A percentile compares a stretch with the other conserved stretches of the same genome.
Conservation (phyloP, 2,329 filamentous ascomycete genomes). For the Colletotrichum sp. region DNA sequence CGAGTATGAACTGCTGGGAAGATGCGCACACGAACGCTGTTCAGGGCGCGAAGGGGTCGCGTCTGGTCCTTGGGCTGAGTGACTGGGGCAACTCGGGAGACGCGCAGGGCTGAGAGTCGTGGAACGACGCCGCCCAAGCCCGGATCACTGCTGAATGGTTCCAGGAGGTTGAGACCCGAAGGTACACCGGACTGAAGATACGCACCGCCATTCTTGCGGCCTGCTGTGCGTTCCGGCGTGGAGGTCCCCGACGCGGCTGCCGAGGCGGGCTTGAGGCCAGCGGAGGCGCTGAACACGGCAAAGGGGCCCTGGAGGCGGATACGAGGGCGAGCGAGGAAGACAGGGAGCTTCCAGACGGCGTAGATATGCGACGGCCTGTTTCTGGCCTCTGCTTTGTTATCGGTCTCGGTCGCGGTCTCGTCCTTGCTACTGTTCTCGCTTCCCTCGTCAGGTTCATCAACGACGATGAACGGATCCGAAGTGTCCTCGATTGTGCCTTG, state of each 20-base stretch:
- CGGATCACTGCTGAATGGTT: slow-evolving; percentile 72
- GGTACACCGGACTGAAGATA: slow-evolving; percentile 74
- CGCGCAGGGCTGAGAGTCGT: slow-evolving; percentile 73
- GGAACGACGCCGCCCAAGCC: slow-evolving; percentile 66
- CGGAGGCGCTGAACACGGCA: slow-evolving; percentile 67
- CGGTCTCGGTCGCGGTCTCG: slow-evolving; percentile 17
- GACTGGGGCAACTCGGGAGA: slow-evolving; percentile 75
- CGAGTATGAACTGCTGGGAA: slow-evolving; percentile 75
- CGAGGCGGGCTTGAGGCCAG: slow-evolving; percentile 61
- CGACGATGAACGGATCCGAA: slow-evolving; percentile 54
- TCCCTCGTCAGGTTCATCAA: slow-evolving; percentile 42
- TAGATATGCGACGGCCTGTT: slow-evolving; percentile 47
- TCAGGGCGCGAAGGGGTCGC: slow-evolving; percentile 68
- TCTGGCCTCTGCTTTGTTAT: slow-evolving; percentile 18
- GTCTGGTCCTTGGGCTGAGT: slow-evolving; percentile 65
- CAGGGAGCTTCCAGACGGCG: slow-evolving; percentile 64
- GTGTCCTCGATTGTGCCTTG: slow-evolving; percentile 55
- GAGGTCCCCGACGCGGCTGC: slow-evolving; percentile 34
- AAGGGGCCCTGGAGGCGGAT: slow-evolving; percentile 70
- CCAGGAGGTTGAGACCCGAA: slow-evolving; percentile 77
- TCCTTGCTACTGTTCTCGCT: slow-evolving; percentile 28
- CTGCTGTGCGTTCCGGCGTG: slow-evolving; percentile 9
- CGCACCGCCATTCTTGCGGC: slow-evolving; percentile 48
- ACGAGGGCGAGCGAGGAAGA: slow-evolving; percentile 63
- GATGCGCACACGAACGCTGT: slow-evolving; percentile 66